Evolutionary conservation across 2,329 filamentous ascomycete species (phyloP).

Genomic region (Exserohilum rostratum): DNA sequence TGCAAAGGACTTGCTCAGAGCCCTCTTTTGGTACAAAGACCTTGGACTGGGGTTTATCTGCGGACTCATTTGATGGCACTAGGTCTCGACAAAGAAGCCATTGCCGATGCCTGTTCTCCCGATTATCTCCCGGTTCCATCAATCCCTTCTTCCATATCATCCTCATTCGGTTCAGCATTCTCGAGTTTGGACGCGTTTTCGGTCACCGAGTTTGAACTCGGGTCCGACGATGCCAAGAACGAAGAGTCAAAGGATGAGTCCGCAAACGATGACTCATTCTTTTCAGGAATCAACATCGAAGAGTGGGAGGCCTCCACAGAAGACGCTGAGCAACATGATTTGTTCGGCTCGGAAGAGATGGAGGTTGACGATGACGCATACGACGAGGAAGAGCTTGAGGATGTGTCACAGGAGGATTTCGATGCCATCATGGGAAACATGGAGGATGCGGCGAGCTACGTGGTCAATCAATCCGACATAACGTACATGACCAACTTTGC

Average conservation of each 20-base stretch:
- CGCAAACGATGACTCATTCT: constrained; percentile 13
- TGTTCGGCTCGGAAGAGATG: not conserved
- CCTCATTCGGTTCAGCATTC: constrained; percentile 16
- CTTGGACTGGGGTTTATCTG: constrained; percentile 9
- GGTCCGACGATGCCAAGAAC: constrained; percentile 3
- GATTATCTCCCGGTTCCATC: not conserved
- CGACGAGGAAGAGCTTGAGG: constrained; percentile 16
- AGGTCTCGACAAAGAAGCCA: constrained; percentile 11
- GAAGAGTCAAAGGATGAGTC: not conserved
- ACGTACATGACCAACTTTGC: constrained; percentile 30
- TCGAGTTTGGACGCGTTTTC: constrained; percentile 21
- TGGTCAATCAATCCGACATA: constrained; percentile 16
- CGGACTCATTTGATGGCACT: constrained; percentile 13
- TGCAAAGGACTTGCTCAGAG: not conserved
- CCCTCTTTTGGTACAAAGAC: constrained; percentile 1
- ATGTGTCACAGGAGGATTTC: constrained; percentile 16
- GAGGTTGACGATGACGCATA: constrained; percentile 6
- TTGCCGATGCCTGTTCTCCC: not conserved
- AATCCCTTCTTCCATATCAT: constrained; percentile 11
- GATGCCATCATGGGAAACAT: constrained; percentile 21
- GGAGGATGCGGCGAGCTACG: constrained; percentile 12
- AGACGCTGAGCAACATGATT: not conserved
- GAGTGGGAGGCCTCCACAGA: constrained; percentile 14
- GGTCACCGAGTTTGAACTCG: constrained; percentile 9
- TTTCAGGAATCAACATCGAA: constrained; percentile 16